These are phyloP conservation scores for Pulveroboletus sp. DNA, from an alignment of 768 basidiomycete genomes.

Conservation along the genomic window DNA sequence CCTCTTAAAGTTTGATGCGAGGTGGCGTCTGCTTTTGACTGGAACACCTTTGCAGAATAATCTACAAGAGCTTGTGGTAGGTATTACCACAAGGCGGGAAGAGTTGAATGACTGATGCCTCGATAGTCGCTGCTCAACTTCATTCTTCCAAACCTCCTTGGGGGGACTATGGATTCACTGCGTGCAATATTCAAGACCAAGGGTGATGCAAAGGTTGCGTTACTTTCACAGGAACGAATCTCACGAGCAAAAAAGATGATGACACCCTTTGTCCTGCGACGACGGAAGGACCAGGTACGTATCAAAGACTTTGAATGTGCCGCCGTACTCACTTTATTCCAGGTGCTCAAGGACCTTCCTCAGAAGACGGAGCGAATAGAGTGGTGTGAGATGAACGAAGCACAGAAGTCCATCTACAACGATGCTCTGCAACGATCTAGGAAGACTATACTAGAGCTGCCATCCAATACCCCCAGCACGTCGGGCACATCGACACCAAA, in stretches of 20 bases:
- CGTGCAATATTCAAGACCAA: constrained; percentile 97
- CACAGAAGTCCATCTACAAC: constrained; percentile 81
- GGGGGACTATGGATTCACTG: constrained; percentile 69
- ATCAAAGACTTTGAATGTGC: neutral
- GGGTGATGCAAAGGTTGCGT: constrained; percentile 83
- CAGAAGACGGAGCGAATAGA: constrained; percentile 91
- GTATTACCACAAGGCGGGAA: constrained; percentile 1
- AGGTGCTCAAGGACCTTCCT: constrained; percentile 93
- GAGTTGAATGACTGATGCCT: constrained; percentile 5
- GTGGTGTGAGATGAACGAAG: constrained; percentile 88
- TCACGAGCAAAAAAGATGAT: constrained; percentile 98
- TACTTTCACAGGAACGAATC: constrained; percentile 90
- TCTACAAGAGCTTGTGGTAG: constrained; percentile 86
- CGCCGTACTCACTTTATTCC: neutral
- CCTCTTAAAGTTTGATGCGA: constrained; percentile 78
- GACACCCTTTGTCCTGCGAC: constrained; percentile 97
- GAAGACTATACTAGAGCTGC: constrained; percentile 66
- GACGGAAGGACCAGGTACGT: constrained; percentile 88
- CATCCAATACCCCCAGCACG: constrained; percentile 19
- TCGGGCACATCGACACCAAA: constrained; percentile 34
- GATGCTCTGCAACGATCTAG: constrained; percentile 84
- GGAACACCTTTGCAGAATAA: constrained; percentile 96
- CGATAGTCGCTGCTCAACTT: constrained; percentile 93
- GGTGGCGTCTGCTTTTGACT: constrained; percentile 90
- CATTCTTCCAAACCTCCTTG: constrained; percentile 90